Conservation (phyloP, 208 protist species). For the Wallacemonas sp. region DNA sequence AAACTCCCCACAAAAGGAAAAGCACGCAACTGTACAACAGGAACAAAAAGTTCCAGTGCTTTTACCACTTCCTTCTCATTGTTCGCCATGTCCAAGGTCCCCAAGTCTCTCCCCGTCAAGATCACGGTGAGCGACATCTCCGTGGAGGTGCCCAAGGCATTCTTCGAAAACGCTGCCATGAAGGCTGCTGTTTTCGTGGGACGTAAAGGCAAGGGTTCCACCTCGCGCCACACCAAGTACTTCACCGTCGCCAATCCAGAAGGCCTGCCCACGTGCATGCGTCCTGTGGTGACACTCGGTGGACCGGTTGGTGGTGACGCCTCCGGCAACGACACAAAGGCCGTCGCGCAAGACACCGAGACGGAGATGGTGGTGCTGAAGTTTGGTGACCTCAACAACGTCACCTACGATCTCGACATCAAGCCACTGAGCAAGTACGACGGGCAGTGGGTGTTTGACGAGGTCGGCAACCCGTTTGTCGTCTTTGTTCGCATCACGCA, state of each 20-base stretch:
- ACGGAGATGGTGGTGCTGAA: conserved; percentile 38
- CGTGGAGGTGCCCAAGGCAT: conserved; percentile 40
- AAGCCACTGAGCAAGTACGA: conserved; percentile 43
- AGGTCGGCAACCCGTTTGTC: conserved; percentile 31
- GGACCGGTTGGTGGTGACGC: neutral
- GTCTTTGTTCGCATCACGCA: conserved; percentile 35
- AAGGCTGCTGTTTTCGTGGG: conserved; percentile 38
- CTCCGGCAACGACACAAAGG: conserved; percentile 9
- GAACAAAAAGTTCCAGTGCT: no score
- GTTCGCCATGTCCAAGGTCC: conserved; percentile 43
- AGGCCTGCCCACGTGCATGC: conserved; percentile 22
- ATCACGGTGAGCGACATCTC: conserved; percentile 37
- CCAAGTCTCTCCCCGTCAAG: conserved; percentile 36
- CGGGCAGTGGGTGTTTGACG: conserved; percentile 47
- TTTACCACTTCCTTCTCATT: no score
- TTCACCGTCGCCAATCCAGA: conserved; percentile 40
- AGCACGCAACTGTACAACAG: no score
- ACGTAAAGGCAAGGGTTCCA: conserved; percentile 31
- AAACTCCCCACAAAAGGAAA: no score
- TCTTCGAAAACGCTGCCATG: conserved; percentile 27
- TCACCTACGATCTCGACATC: conserved; percentile 43
- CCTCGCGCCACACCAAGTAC: conserved; percentile 52
- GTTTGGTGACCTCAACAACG: conserved; percentile 46
- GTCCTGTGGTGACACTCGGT: conserved; percentile 14
- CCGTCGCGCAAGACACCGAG: conserved; percentile 15